Percentiles rank a stretch among this genome's conserved stretches.
Evolutionary conservation across 2,329 filamentous ascomycete genomes (phyloP).

Genomic region (Juglanconis oblonga): DNA sequence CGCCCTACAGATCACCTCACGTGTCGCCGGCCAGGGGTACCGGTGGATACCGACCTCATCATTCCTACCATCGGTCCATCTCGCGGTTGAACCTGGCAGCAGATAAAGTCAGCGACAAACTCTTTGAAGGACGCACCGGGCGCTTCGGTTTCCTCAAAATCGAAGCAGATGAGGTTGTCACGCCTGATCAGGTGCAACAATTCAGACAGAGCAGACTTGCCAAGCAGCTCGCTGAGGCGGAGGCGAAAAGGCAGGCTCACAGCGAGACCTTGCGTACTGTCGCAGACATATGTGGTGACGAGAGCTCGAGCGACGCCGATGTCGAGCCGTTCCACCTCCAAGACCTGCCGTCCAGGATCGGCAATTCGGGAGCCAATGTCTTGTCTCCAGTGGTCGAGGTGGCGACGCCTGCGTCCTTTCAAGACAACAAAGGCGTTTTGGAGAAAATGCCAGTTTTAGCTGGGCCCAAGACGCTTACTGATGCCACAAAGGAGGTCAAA

Average conservation of each 20-base stretch:
- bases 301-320: slow-evolving; percentile 1
- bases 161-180: slow-evolving; percentile 59
- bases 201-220: slow-evolving; percentile 39
- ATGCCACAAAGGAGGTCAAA: slow-evolving; percentile 8
- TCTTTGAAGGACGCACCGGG: slow-evolving; percentile 48
- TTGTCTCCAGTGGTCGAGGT: slow-evolving; percentile 28
- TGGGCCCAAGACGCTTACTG: slow-evolving; percentile 11
- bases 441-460: not conserved
- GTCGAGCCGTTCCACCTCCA: slow-evolving; percentile 50
- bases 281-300: slow-evolving; percentile 25
- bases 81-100: slow-evolving; percentile 49
- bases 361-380: slow-evolving; percentile 32
- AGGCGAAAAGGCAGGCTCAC: slow-evolving; percentile 22
- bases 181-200: slow-evolving; percentile 48
- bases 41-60: slow-evolving; percentile 6
- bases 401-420: slow-evolving; percentile 23
- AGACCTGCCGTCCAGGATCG: slow-evolving; percentile 41
- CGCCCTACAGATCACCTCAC: not conserved
- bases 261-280: slow-evolving; percentile 28
- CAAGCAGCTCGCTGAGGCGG: slow-evolving; percentile 24
- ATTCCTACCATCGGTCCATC: slow-evolving; percentile 12
- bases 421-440: slow-evolving; percentile 21
- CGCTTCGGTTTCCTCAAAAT: slow-evolving; percentile 29
- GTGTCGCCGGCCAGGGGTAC: not conserved
- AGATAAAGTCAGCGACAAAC: slow-evolving; percentile 52